Conservation (phyloP, 139 green algal genomes). For the Ettlia oleoabundans region DNA sequence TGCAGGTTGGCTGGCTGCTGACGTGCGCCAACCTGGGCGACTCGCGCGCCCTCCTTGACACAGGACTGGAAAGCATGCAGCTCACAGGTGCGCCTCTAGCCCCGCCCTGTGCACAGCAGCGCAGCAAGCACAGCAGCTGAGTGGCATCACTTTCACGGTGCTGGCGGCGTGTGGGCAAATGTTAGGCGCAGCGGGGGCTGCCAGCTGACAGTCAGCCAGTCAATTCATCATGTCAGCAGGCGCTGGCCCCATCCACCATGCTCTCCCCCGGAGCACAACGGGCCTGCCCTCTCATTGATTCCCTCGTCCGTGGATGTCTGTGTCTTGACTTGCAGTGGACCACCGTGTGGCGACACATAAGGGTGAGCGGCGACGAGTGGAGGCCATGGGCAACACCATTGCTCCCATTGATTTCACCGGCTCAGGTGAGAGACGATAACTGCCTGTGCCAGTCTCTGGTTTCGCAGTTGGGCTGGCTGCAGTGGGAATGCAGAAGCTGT, state of each 20-base stretch:
- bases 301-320: no score
- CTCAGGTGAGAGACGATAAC: neutral
- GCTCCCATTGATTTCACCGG: conserved; percentile 54
- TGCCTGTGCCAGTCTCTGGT: no score
- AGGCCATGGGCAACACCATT: conserved; percentile 46
- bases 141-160: neutral
- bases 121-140: neutral
- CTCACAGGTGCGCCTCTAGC: conserved; percentile 54
- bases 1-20: conserved; percentile 75
- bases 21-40: conserved; percentile 90
- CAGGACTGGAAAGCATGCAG: conserved; percentile 45
- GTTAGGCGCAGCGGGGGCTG: no score
- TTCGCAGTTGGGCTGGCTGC: no score
- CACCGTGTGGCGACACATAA: conserved; percentile 56
- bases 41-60: conserved; percentile 83
- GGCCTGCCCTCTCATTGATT: no score
- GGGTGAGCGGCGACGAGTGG: conserved; percentile 52
- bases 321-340: conserved; percentile 36
- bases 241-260: no score
- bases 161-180: no score
- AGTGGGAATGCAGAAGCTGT: no score
- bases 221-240: no score
- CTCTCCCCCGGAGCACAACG: no score
- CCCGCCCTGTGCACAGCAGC: neutral
- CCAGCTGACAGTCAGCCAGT: no score